phyloP scores from a whole-genome alignment of 805 yeast species.

The Cyberlindnera petersonii region DNA sequence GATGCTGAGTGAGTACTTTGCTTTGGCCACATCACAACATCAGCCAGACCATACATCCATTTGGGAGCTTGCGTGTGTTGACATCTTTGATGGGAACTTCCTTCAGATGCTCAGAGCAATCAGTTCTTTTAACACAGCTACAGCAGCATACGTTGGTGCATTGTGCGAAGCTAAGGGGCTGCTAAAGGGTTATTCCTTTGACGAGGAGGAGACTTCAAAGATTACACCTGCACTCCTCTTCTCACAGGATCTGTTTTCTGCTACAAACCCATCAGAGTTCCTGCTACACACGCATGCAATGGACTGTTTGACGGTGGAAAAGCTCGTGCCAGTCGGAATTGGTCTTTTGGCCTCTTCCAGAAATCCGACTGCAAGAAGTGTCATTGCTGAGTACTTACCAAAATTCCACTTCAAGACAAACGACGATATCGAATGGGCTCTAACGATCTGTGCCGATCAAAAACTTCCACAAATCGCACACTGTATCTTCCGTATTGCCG shows the following conservation, averaged over 20 bases:
- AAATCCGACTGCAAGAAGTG: constrained; percentile 38
- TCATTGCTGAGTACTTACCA: constrained; percentile 57
- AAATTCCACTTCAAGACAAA: constrained; percentile 57
- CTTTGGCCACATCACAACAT: constrained; percentile 31
- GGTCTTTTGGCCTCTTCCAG: constrained; percentile 54
- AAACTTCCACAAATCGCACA: constrained; percentile 56
- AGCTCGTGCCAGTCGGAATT: constrained; percentile 62
- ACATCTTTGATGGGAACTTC: constrained; percentile 52
- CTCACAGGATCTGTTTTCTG: constrained; percentile 31
- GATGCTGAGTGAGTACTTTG: constrained; percentile 39
- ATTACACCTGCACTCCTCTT: constrained; percentile 7
- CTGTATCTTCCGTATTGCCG: constrained; percentile 40
- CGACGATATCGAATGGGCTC: constrained; percentile 78
- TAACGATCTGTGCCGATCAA: constrained; percentile 67
- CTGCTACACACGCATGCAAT: constrained; percentile 53
- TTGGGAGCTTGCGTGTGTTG: constrained; percentile 55
- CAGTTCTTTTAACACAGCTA: constrained; percentile 56
- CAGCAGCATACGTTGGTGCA: constrained; percentile 60
- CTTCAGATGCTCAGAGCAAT: constrained; percentile 55
- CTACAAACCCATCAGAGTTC: constrained; percentile 46
- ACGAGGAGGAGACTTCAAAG: constrained; percentile 20
- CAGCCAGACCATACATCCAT: constrained; percentile 37
- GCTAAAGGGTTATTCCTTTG: constrained; percentile 37
- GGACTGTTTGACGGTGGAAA: constrained; percentile 48
- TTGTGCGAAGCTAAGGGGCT: constrained; percentile 62